Evolutionary conservation across 495 filamentous ascomycete genomes (phyloP), one percentile per base, ranked within the genome.

Genomic region (Tuber magnatum): DNA sequence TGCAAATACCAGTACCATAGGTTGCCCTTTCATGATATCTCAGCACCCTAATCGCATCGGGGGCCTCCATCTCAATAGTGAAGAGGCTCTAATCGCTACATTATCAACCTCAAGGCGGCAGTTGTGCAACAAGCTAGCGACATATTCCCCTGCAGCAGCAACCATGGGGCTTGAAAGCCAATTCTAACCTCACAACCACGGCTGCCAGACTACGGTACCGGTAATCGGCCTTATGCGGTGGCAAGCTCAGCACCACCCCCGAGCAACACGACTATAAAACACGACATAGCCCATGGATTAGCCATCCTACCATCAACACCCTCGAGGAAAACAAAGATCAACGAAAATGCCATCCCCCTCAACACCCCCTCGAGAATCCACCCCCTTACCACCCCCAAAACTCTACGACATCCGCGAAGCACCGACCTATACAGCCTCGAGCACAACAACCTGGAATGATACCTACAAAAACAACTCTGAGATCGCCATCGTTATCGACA

Each of bases 401-500:
- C 81, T 82, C 73, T 82, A 82, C 56, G 73, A 76, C 32, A 69
- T 82, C 68, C 81, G 77, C 71, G 80, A 76, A 68, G 74, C 81
- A 39, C 81, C 81, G 28, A 71, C 76, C n/a, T 77, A 78, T 71
- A 73, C 73, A 46, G 28, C 56, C 12, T 28, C 70, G 35, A 65
- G 43, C 39, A 74, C 32, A 46, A 28, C 35, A n/a, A 48, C 70
- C 48, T 56, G 68, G n/a, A 72, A 80, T 22, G 73, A 70, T n/a
- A 56, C 78, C 39, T 75, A 75, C 73, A 85, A 85, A 69, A 69
- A 76, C 68, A 85, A 85, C 70, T 83, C 84, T 43, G 85, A 87
- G 16, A 91, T 88, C 70, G 92, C 94, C 48, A 97, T 99, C 79
- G 92, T 99, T 75, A 99, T 99, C 80, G 95, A 99, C 86, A 99